Base-by-base conservation (phyloP, 768 basidiomycete genomes). In the Rhodotorula babjevae region DNA sequence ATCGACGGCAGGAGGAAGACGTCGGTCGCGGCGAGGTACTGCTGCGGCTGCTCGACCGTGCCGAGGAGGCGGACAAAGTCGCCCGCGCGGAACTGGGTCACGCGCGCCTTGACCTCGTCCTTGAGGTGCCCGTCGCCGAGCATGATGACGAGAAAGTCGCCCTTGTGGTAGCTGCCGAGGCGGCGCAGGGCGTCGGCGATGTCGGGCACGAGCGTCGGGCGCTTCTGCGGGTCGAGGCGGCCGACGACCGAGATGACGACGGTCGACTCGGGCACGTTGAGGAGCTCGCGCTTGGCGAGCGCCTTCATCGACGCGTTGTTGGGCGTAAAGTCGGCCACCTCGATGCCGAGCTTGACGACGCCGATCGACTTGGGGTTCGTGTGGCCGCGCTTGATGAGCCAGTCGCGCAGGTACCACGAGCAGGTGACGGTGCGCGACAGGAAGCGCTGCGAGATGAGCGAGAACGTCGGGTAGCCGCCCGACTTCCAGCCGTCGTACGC, bases 301-400 rank as follows among this genome's bases (percentile, higher is more conserved):
- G 64, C n/a, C 31, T 47, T 66, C 29, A 19, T 52, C 15, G 55
- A 27, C 42, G 57, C 49, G 44, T 46, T 46, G 44, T 7, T 15
- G 8, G 62, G 61, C 7, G 40, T 33, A 31, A 71, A 68, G 2
- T 67, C 25, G 1, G 59, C 47, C 14, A 70, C 53, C 46, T 77
- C 76, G 68, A 77, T 71, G 33, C 76, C 76, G 58, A 77, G 73
- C 62, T 77, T 77, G 70, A 77, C 76, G 57, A 77, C 76, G 16
- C 76, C 76, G 52, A 77, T 74, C 21, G 73, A 59, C 25, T 57
- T 47, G 15, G 67, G 27, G 29, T 71, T 61, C 61, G 62, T 55
- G 59, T 72, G 67, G 12, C 76, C 76, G 42, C 65, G 19, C 27
- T 62, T 49, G 64, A 75, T 50, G 12, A 77, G 58, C 76, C 76